Evolutionary conservation across 441 rosid species (phyloP).

Genomic region (Adansonia grandidieri): DNA sequence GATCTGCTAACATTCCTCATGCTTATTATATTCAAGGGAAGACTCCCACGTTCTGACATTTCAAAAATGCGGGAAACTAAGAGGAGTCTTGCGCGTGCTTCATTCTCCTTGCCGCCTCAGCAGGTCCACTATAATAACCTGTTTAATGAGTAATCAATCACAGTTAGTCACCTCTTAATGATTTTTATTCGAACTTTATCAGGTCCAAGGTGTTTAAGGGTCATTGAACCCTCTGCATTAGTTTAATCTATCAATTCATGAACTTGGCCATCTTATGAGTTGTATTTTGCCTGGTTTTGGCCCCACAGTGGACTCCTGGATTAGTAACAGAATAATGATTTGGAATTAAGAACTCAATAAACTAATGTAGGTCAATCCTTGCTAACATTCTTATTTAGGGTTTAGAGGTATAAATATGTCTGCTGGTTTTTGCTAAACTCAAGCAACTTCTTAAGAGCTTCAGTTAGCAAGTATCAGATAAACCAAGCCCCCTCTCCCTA

Average conservation of each 20-base stretch:
- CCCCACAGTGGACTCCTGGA: conserved; percentile 49
- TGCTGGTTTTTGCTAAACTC: conserved; percentile 33
- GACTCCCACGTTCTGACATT: conserved; percentile 55
- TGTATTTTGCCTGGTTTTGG: conserved; percentile 48
- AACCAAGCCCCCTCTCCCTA: conserved; percentile 30
- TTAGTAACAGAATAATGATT: conserved; percentile 41
- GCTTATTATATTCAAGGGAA: conserved; percentile 44
- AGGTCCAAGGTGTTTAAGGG: conserved; percentile 26
- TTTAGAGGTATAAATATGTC: conserved; percentile 41
- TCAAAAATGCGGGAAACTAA: conserved; percentile 11
- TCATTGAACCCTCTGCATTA: conserved; percentile 16
- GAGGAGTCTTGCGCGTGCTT: conserved; percentile 21
- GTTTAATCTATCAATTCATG: conserved; percentile 42
- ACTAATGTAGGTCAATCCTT: conserved; percentile 43
- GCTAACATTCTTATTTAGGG: conserved; percentile 32
- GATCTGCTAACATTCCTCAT: conserved; percentile 31
- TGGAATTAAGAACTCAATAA: conserved; percentile 29
- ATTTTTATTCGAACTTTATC: conserved; percentile 38
- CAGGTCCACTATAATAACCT: conserved; percentile 11
- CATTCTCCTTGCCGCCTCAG: conserved; percentile 9
- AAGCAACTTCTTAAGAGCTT: conserved; percentile 37
- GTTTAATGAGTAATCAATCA: conserved; percentile 26
- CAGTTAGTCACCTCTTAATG: conserved; percentile 28
- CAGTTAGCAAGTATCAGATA: conserved; percentile 32
- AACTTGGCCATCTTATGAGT: conserved; percentile 46